Base-by-base conservation (phyloP, 2,329 filamentous ascomycete genomes). In the Mariannaea sp. region DNA sequence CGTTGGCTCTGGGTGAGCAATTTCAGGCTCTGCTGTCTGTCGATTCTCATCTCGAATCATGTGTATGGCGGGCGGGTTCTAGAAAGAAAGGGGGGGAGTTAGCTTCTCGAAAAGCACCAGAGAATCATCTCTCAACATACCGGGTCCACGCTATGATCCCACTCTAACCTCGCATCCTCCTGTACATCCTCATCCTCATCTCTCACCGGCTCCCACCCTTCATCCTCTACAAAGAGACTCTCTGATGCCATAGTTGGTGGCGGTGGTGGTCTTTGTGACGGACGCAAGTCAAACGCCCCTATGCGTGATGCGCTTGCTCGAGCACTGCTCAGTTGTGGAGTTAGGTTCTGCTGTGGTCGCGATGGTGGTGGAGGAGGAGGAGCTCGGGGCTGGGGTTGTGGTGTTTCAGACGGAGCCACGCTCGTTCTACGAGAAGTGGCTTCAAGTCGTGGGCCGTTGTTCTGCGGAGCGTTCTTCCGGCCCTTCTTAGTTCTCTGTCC, bases 171-270 rank as follows among this genome's bases (percentile, higher is more conserved):
- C 43, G 85, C 84, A 58, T 85, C 81, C 48, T 85, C 82, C 24
- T 86, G 85, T 6, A 83, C 82, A 10, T 86, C 80, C 24, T 86
- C 84, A 17, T 82, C 85, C 3, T 79, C 77, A 22, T 81, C 73
- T 39, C 68, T 80, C 2, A 88, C 77, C 2, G 89, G 88, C 59
- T 91, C 87, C 89, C 89, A 93, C 38, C 80, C 77, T 57, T 90
- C 87, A 19, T 90, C 87, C 24, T 90, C 85, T n/a, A 92, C 80
- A 64, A 92, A 92, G 5, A 92, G 75, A 44, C 85, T 86, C 48
- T 90, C 84, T 0, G 85, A 81, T 53, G 84, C 79, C 40, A 84
- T 75, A 19, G 82, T 84, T 12, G 83, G 77, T 12, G 80, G 77
- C 13, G 81, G 80, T 2, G 79, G 78, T 3, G 79, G 78, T 26